phyloP scores from a whole-genome alignment of 1,284 basidiomycete species.

The Rhodotorula sp. region DNA sequence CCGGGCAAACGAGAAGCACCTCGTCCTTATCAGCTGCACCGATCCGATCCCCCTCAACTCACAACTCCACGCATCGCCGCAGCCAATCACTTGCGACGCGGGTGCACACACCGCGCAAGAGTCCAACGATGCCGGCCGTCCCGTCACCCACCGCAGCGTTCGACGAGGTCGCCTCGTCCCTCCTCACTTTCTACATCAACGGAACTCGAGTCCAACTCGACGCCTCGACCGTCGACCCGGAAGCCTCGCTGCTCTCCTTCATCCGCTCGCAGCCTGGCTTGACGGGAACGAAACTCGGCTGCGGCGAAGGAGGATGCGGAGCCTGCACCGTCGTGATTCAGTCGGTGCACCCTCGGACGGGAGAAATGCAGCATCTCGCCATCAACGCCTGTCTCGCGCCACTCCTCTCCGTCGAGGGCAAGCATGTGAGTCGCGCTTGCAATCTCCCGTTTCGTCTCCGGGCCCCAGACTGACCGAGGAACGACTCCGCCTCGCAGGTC shows the following conservation, averaged over 20 bases:
- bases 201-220: slow-evolving; percentile 41
- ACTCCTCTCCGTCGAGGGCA: slow-evolving; percentile 47
- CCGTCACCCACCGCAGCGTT: slow-evolving; percentile 11
- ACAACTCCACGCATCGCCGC: background rate
- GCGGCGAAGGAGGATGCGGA: slow-evolving; percentile 47
- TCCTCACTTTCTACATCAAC: slow-evolving; percentile 42
- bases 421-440: slow-evolving; percentile 37
- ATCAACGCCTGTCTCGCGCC: slow-evolving; percentile 51
- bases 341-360: slow-evolving; percentile 21
- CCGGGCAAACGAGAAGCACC: too few relatives aligned
- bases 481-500: slow-evolving; percentile 15
- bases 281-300: slow-evolving; percentile 50
- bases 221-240: slow-evolving; percentile 40
- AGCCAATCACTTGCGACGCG: background rate
- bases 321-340: slow-evolving; percentile 31
- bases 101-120: background rate
- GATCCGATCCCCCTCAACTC: slow-evolving; percentile 6
- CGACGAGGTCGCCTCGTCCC: slow-evolving; percentile 16
- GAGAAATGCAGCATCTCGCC: slow-evolving; percentile 44
- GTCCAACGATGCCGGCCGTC: background rate
- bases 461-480: too few relatives aligned
- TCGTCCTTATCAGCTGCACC: background rate
- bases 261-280: slow-evolving; percentile 46
- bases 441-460: background rate
- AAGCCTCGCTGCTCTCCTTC: slow-evolving; percentile 48